Evolutionary conservation across 2,329 filamentous ascomycete genomes (phyloP), one percentile per base, ranked within the genome.

Genomic region (Hortaea sp.): DNA sequence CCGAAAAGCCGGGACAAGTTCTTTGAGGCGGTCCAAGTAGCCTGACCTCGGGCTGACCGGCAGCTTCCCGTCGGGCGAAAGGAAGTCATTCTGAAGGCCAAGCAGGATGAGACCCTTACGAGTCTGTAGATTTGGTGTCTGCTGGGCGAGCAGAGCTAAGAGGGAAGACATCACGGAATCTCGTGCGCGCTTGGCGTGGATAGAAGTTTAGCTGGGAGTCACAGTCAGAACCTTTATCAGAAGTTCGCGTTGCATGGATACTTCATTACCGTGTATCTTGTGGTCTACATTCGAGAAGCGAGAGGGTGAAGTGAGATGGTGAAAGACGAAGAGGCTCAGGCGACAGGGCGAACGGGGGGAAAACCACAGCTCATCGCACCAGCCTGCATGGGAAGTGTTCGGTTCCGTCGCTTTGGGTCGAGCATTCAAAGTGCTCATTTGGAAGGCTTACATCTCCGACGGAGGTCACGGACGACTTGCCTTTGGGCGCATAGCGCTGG

Each of bases 71-170:
- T 50, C 74, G 1, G 77, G 68, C 5, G 79, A 74, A 48, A 94
- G 69, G 59, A 97, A 95, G 63, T 95, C 90, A 57, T 94, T 88
- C 61, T 97, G 92, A 32, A 94, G 78, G 59, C 95, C 90, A 53
- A 95, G 75, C 12, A 94, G 70, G 13, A 97, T 71, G 39, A 98
- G 73, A 1, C 87, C 90, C 66, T 79, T 78, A 47, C 75, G 69
- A 27, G 77, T 80, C 51, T 76, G 67, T 49, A 82, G 71, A 45
- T 68, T 68, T 11, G 76, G 75, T 44, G 64, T 66, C 43, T 69
- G 68, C 50, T 71, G 66, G 32, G 67, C 63, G 20, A 72, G 64
- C 40, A 72, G 60, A 39, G 69, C 67, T 48, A 68, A 59, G 37
- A 72, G 62, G 13, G 67, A 69, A 28, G 65, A 32, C 45, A 47